Conservation (phyloP, 129 eudicot genomes). For the Chrysanthemum seticuspe region DNA sequence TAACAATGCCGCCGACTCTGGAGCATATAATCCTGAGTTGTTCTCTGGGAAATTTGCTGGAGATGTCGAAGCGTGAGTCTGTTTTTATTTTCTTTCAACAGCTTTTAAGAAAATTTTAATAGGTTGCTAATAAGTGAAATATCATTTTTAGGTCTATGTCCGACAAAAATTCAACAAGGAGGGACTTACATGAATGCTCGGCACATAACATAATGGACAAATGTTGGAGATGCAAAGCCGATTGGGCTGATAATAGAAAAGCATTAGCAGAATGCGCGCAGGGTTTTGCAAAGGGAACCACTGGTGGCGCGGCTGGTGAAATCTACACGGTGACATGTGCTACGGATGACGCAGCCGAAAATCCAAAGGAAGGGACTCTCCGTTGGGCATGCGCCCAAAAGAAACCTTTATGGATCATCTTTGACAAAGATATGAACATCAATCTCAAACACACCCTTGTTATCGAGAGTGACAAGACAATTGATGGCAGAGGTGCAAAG, state of each 20-base stretch:
- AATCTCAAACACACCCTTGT: conserved; percentile 26
- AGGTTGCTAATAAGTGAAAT: background rate
- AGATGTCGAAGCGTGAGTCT: conserved; percentile 15
- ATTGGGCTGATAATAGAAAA: conserved; percentile 36
- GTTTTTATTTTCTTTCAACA: too few species aligned
- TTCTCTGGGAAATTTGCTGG: conserved; percentile 2
- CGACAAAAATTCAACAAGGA: conserved; percentile 25
- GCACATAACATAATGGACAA: conserved; percentile 34
- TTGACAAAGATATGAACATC: conserved; percentile 28
- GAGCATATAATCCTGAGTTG: conserved; percentile 17
- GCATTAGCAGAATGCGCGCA: conserved; percentile 26
- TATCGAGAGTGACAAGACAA: conserved; percentile 30
- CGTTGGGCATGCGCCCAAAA: conserved; percentile 24
- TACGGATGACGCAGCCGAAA: conserved; percentile 22
- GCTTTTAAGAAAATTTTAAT: too few species aligned
- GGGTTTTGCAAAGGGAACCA: conserved; percentile 33
- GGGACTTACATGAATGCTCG: conserved; percentile 20
- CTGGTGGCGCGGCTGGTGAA: conserved; percentile 31
- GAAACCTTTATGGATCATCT: conserved; percentile 33
- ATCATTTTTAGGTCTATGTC: background rate
- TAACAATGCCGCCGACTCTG: background rate
- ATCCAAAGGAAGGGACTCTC: conserved; percentile 36
- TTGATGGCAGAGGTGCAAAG: conserved; percentile 36
- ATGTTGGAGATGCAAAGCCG: conserved; percentile 43
- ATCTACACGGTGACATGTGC: conserved; percentile 31